Conservation (phyloP, 371 early-diverging fungal species). For the Entomophthora muscae region DNA sequence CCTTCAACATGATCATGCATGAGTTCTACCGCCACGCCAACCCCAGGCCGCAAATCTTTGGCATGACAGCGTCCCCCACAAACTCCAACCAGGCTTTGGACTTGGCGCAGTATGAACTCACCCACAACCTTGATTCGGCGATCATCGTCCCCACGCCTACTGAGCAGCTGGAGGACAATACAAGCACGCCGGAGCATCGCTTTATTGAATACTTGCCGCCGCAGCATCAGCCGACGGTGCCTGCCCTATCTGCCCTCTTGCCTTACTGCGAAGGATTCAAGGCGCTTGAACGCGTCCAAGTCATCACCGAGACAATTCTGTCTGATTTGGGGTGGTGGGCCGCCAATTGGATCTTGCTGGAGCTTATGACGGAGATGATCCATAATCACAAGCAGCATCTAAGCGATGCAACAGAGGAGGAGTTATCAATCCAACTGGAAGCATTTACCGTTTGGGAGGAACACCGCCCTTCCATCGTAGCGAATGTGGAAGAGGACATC, state of each 20-base stretch:
- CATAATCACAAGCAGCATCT: not conserved
- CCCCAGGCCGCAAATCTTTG: conserved; percentile 59
- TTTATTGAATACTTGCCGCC: conserved; percentile 20
- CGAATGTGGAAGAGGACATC: not conserved
- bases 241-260: conserved; percentile 10
- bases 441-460: not conserved
- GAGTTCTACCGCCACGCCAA: conserved; percentile 38
- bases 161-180: conserved; percentile 38
- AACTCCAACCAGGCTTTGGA: conserved; percentile 14
- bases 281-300: conserved; percentile 33
- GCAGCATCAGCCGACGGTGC: conserved; percentile 21
- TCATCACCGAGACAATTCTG: conserved; percentile 20
- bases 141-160: conserved; percentile 49
- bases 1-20: conserved; percentile 68
- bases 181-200: conserved; percentile 17
- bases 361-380: not conserved
- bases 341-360: not conserved
- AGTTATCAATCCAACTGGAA: not conserved
- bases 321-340: not conserved
- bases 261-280: conserved; percentile 26
- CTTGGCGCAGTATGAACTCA: not conserved
- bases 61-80: conserved; percentile 87
- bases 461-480: not conserved
- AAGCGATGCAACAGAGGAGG: not conserved
- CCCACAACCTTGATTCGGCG: conserved; percentile 6